Conservation (phyloP, 192 early-diverging fungal genomes). For the Podila epicladia region DNA sequence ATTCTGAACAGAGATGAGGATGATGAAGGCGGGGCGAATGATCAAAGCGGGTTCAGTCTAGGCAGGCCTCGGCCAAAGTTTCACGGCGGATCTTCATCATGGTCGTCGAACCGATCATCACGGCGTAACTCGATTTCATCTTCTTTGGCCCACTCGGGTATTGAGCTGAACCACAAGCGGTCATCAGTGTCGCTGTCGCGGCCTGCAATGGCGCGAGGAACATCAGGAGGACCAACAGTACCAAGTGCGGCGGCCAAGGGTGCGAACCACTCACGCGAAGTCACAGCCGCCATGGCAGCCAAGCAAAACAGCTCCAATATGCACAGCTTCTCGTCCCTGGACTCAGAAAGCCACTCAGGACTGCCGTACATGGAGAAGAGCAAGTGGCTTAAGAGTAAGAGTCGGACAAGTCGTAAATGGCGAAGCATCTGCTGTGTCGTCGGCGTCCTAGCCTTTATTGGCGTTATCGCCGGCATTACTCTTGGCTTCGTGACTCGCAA, state of each 20-base stretch:
- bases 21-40: not conserved
- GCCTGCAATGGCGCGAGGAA: not conserved
- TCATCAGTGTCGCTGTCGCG: slow-evolving; percentile 4
- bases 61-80: slow-evolving; percentile 14
- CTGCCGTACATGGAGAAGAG: slow-evolving; percentile 9
- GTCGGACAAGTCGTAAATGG: slow-evolving; percentile 28
- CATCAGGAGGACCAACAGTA: not conserved
- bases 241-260: not conserved
- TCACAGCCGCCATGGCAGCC: slow-evolving; percentile 12
- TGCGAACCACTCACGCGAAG: not conserved
- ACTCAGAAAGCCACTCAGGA: not conserved
- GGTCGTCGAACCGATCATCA: slow-evolving; percentile 15
- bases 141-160: slow-evolving; percentile 13
- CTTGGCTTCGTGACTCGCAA: slow-evolving; percentile 22
- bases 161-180: slow-evolving; percentile 22
- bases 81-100: not conserved
- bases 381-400: slow-evolving; percentile 27
- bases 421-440: slow-evolving; percentile 25
- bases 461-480: slow-evolving; percentile 19
- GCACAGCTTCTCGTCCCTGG: slow-evolving; percentile 2
- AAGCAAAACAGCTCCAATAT: not conserved
- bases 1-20: slow-evolving; percentile 32
- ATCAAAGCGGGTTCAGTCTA: not conserved
- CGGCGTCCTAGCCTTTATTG: slow-evolving; percentile 21
- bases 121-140: slow-evolving; percentile 18